Conservation (phyloP, 305 asterid genomes). For the Nicotiana rustica region DNA sequence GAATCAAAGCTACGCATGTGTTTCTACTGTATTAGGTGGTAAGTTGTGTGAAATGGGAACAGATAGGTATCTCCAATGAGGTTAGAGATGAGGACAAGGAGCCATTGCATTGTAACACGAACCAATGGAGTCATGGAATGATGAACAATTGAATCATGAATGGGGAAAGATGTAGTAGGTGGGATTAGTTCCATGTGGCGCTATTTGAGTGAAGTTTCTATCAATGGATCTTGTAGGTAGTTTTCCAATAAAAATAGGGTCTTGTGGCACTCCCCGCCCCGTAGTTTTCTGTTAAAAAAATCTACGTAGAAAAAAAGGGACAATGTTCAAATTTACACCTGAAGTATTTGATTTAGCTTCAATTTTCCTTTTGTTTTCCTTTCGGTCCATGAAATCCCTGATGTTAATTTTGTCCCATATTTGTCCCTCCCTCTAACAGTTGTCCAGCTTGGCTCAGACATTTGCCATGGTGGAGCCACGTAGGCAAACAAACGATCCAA, state of each 20-base stretch:
- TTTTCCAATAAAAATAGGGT: slow-evolving; percentile 21
- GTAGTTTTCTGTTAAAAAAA: background rate
- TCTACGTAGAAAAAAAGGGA: background rate
- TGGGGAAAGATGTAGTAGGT: background rate
- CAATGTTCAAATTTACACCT: too few relatives aligned
- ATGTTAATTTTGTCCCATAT: too few relatives aligned
- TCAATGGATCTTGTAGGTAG: slow-evolving; percentile 4
- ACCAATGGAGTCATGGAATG: background rate
- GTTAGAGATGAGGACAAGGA: background rate
- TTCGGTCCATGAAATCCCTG: too few relatives aligned
- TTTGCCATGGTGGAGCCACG: too few relatives aligned
- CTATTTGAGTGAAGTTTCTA: slow-evolving; percentile 26
- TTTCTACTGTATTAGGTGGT: background rate
- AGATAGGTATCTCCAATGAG: background rate
- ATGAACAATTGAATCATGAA: background rate
- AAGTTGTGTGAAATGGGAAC: background rate
- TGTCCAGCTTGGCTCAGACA: too few relatives aligned
- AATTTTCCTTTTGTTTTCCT: too few relatives aligned
- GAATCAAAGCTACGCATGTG: background rate
- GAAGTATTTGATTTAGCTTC: too few relatives aligned
- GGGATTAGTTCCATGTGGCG: slow-evolving; percentile 10
- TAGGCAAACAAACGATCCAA: too few relatives aligned
- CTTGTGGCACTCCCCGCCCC: slow-evolving; percentile 9
- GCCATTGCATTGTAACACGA: background rate
- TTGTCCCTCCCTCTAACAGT: too few relatives aligned